Evolutionary conservation across 2,329 filamentous ascomycete genomes (phyloP).

Genomic region (Blastomyces gilchristii): DNA sequence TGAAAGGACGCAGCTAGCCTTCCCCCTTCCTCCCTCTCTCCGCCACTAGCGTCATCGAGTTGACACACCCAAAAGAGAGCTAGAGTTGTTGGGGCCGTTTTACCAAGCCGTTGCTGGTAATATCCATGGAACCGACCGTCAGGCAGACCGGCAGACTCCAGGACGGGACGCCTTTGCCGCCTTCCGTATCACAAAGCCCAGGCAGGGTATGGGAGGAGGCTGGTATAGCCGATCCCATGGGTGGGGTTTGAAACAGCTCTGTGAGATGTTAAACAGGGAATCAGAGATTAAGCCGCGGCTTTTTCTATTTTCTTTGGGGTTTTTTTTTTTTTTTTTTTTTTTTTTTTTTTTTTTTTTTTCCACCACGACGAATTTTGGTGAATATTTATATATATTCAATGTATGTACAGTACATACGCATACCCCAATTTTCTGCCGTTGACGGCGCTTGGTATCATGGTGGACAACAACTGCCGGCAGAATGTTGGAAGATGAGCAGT

Average conservation of each 20-base stretch:
- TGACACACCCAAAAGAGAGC: neutral
- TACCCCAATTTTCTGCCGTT: neutral
- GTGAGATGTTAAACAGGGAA: neutral
- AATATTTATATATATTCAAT: too few species aligned
- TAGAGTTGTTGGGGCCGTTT: neutral
- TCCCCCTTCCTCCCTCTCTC: too few species aligned
- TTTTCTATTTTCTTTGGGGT: too few species aligned
- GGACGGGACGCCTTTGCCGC: neutral
- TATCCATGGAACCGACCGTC: neutral
- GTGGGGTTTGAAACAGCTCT: too few species aligned
- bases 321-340: too few species aligned
- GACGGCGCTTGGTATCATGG: neutral
- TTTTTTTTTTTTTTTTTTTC: too few species aligned
- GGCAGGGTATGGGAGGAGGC: neutral
- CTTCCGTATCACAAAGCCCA: neutral
- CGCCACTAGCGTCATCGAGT: neutral
- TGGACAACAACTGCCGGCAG: neutral
- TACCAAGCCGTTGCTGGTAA: neutral
- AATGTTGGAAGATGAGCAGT: neutral
- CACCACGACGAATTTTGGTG: too few species aligned
- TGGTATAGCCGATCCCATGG: too few species aligned
- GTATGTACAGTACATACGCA: neutral
- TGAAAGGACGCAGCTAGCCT: too few species aligned
- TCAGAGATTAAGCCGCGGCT: too few species aligned
- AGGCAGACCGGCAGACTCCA: neutral